Conservation (phyloP, 352 stramenopile genomes). For the Phytophthora colocasiae region DNA sequence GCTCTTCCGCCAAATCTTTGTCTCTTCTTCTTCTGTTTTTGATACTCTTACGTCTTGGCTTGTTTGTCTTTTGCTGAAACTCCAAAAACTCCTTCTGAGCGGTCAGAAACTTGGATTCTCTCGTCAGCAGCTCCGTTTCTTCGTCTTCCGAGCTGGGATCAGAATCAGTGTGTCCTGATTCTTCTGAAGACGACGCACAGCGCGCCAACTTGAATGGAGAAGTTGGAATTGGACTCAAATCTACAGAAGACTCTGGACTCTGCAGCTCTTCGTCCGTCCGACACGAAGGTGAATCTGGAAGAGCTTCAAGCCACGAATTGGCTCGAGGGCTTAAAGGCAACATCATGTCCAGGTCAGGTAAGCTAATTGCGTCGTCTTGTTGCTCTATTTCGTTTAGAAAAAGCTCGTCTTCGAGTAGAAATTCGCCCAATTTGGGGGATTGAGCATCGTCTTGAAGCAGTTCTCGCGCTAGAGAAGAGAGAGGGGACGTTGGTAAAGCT, state of each 20-base stretch:
- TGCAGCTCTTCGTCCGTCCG: constrained; percentile 38
- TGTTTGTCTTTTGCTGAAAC: constrained; percentile 46
- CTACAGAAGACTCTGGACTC: constrained; percentile 20
- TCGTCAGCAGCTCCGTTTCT: constrained; percentile 60
- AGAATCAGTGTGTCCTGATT: constrained; percentile 14
- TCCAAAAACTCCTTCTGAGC: constrained; percentile 73
- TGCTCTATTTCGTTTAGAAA: constrained; percentile 23
- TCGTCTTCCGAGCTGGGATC: constrained; percentile 10
- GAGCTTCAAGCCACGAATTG: constrained; percentile 32
- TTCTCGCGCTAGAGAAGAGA: constrained; percentile 7
- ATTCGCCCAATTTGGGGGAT: constrained; percentile 23
- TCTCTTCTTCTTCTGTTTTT: constrained; percentile 50
- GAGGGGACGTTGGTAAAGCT: background rate
- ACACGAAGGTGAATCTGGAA: constrained; percentile 25
- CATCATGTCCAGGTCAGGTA: constrained; percentile 54
- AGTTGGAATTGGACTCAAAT: constrained; percentile 13
- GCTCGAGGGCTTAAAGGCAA: constrained; percentile 46
- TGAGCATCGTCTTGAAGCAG: constrained; percentile 11
- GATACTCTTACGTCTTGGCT: constrained; percentile 35
- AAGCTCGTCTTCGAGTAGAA: constrained; percentile 55
- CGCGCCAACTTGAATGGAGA: constrained; percentile 31
- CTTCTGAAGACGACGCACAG: constrained; percentile 22
- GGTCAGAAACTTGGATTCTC: constrained; percentile 65
- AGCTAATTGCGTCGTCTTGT: constrained; percentile 31
- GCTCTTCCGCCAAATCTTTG: constrained; percentile 22